A percentile compares a stretch with the other conserved stretches of the same genome.
phyloP scores from a whole-genome alignment of 2,329 filamentous ascomycete genomes.

The Mycogone perniciosa region DNA sequence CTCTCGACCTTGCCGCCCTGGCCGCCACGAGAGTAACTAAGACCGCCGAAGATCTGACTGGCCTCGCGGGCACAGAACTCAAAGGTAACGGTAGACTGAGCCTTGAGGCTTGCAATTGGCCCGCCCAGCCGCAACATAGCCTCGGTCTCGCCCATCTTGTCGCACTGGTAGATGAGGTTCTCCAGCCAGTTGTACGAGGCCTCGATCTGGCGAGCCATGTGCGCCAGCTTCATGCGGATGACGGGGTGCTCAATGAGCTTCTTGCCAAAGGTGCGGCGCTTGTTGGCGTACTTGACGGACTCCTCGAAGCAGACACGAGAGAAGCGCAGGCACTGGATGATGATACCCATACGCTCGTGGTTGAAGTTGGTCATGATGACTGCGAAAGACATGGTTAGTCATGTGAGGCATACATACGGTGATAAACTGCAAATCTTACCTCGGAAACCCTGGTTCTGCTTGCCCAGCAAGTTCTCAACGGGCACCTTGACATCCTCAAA shows the following conservation, averaged over 20 bases:
- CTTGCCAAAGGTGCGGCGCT: slow-evolving; percentile 94
- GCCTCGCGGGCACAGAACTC: slow-evolving; percentile 97
- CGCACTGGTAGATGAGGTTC: slow-evolving; percentile 87
- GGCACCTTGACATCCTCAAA: slow-evolving; percentile 99
- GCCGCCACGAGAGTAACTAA: slow-evolving; percentile 86
- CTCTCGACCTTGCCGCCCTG: slow-evolving; percentile 95
- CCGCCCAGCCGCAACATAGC: slow-evolving; percentile 94
- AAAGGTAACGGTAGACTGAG: slow-evolving; percentile 87
- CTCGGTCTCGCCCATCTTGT: slow-evolving; percentile 88
- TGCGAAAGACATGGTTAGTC: slow-evolving; percentile 22
- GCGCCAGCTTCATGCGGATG: slow-evolving; percentile 93
- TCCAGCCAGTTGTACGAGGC: slow-evolving; percentile 96
- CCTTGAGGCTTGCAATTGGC: slow-evolving; percentile 89
- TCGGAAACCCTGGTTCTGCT: slow-evolving; percentile 97
- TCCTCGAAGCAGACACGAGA: slow-evolving; percentile 96
- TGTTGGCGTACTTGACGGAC: slow-evolving; percentile 92
- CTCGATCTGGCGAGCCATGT: slow-evolving; percentile 98
- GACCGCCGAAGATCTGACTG: slow-evolving; percentile 91
- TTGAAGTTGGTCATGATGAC: slow-evolving; percentile 99
- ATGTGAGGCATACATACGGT: neutral
- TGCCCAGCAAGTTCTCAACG: slow-evolving; percentile 96
- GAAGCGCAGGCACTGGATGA: slow-evolving; percentile 96
- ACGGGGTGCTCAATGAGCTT: slow-evolving; percentile 94
- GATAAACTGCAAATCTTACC: slow-evolving; percentile 35
- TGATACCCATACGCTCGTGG: slow-evolving; percentile 97